Conservation (phyloP, 2,329 filamentous ascomycete genomes). For the Hawksworthiomyces lignivorus region DNA sequence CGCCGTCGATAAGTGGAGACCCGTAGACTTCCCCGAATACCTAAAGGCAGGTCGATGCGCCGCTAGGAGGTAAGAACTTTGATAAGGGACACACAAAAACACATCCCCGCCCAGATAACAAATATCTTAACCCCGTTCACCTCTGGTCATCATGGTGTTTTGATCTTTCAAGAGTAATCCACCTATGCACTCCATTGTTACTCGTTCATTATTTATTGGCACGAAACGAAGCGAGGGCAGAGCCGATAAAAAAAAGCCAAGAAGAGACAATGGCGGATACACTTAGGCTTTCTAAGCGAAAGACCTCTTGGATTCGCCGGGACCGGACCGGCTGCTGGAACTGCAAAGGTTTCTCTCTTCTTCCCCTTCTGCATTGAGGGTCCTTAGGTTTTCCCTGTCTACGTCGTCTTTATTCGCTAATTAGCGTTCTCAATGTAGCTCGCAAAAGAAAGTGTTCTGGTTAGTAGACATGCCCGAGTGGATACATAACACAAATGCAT, state of each 20-base stretch:
- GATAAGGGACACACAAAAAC: not conserved
- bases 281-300: not conserved
- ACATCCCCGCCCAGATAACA: not conserved
- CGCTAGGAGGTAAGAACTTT: not conserved
- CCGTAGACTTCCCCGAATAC: too few relatives aligned
- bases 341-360: not conserved
- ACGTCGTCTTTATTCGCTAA: not conserved
- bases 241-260: too few relatives aligned
- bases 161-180: too few relatives aligned
- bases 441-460: slow-evolving; percentile 5
- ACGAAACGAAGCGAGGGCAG: too few relatives aligned
- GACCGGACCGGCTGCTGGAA: slow-evolving; percentile 8
- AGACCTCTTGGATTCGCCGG: not conserved
- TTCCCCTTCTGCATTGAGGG: not conserved
- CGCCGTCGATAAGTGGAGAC: not conserved
- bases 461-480: not conserved
- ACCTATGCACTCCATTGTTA: too few relatives aligned
- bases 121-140: too few relatives aligned
- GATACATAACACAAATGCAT: too few relatives aligned
- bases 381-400: too few relatives aligned
- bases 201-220: too few relatives aligned
- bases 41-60: slow-evolving; percentile 1
- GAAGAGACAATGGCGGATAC: too few relatives aligned
- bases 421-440: not conserved
- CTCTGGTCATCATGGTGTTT: too few relatives aligned